Evolutionary conservation across 305 asterid species (phyloP).

Genomic region (Plantago coronopus): DNA sequence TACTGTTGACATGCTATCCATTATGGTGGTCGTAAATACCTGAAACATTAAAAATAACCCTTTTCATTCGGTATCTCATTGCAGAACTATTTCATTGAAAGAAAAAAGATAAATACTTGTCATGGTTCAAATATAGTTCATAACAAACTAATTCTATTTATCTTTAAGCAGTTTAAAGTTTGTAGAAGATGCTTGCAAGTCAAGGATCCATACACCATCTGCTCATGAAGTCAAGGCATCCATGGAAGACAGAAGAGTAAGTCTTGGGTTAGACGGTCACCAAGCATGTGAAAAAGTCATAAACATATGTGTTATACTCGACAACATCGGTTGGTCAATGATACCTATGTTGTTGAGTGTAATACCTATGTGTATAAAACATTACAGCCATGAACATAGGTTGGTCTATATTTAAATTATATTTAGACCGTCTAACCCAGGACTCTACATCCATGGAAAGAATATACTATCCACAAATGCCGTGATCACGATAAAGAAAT

Average conservation of each 20-base stretch:
- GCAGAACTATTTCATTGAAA: not conserved
- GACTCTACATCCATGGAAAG: conserved; percentile 4
- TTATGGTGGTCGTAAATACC: conserved; percentile 60
- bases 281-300: too few relatives aligned
- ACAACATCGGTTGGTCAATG: too few relatives aligned
- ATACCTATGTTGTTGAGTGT: too few relatives aligned
- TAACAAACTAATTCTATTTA: not conserved
- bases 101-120: not conserved
- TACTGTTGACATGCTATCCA: conserved; percentile 74
- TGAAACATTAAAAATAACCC: conserved; percentile 28
- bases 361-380: too few relatives aligned
- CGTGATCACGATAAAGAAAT: conserved; percentile 18
- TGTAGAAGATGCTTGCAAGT: not conserved
- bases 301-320: too few relatives aligned
- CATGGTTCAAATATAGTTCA: not conserved
- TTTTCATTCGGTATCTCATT: conserved; percentile 10
- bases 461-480: conserved; percentile 6
- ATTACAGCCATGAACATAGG: too few relatives aligned
- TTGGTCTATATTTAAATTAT: too few relatives aligned
- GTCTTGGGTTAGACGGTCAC: too few relatives aligned
- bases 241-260: too few relatives aligned
- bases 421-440: too few relatives aligned
- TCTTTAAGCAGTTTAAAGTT: not conserved
- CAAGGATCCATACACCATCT: not conserved
- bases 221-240: conserved; percentile 10